Conservation (phyloP, 805 yeast genomes). For the Yamadazyma paraphyllophila region DNA sequence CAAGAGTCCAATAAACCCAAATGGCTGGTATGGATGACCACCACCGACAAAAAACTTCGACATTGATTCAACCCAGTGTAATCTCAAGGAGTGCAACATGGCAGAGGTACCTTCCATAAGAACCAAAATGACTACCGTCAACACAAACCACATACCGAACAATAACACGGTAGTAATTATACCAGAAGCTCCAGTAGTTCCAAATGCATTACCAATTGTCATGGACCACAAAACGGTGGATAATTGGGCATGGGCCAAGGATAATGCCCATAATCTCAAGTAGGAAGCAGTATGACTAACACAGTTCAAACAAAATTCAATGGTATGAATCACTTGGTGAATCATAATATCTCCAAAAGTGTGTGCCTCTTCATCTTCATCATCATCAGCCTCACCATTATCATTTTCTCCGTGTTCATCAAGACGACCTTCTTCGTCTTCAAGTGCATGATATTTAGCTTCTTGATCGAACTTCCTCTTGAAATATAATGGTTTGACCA, state of each 20-base stretch:
- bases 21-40: constrained; percentile 89
- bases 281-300: constrained; percentile 99
- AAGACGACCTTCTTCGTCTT: constrained; percentile 30
- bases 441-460: constrained; percentile 47
- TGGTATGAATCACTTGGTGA: constrained; percentile 96
- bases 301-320: constrained; percentile 94
- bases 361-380: constrained; percentile 53
- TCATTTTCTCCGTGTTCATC: constrained; percentile 26
- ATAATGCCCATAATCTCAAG: constrained; percentile 93
- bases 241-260: constrained; percentile 94
- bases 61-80: constrained; percentile 99
- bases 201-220: constrained; percentile 84
- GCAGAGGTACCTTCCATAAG: constrained; percentile 99
- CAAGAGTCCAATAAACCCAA: constrained; percentile 53
- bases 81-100: constrained; percentile 96
- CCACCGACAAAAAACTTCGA: constrained; percentile 97
- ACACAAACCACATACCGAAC: constrained; percentile 92
- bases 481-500: constrained; percentile 77
- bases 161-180: constrained; percentile 71
- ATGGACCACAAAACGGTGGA: constrained; percentile 94
- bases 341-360: constrained; percentile 92
- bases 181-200: constrained; percentile 60
- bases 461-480: constrained; percentile 54
- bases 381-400: constrained; percentile 40
- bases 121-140: constrained; percentile 88